phyloP scores from a whole-genome alignment of 768 basidiomycete species.

The Coprinellus micaceus region DNA sequence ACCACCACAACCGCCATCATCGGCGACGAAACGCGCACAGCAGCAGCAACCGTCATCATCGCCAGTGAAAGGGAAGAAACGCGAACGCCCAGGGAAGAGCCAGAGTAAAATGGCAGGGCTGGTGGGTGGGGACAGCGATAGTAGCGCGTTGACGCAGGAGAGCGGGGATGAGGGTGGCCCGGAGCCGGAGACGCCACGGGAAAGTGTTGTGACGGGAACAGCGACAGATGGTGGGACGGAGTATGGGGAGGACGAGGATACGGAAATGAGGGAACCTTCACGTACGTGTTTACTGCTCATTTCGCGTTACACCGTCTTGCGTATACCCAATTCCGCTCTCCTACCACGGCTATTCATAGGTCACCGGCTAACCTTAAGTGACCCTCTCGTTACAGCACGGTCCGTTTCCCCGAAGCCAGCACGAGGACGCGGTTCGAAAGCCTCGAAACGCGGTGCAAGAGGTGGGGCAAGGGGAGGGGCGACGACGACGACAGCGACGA shows the following conservation, averaged over 20 bases:
- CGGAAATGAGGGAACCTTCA: slow-evolving; percentile 56
- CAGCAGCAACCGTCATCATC: slow-evolving; percentile 18
- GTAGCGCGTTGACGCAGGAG: slow-evolving; percentile 79
- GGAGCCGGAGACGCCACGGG: slow-evolving; percentile 50
- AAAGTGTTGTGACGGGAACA: slow-evolving; percentile 67
- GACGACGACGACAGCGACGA: slow-evolving; percentile 30
- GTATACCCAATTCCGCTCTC: neutral
- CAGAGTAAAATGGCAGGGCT: slow-evolving; percentile 67
- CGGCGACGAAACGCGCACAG: slow-evolving; percentile 10
- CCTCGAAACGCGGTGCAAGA: slow-evolving; percentile 27
- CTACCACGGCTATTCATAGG: neutral
- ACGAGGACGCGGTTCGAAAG: slow-evolving; percentile 30
- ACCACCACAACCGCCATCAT: slow-evolving; percentile 21
- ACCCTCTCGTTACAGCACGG: slow-evolving; percentile 22
- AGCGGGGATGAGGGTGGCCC: slow-evolving; percentile 62
- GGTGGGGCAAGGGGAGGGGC: slow-evolving; percentile 24
- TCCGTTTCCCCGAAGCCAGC: slow-evolving; percentile 37
- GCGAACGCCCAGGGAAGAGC: slow-evolving; percentile 34
- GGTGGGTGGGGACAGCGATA: slow-evolving; percentile 81
- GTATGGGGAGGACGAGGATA: slow-evolving; percentile 63
- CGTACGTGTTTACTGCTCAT: slow-evolving; percentile 17
- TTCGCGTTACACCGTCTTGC: neutral
- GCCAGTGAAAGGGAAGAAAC: slow-evolving; percentile 30
- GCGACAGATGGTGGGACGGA: slow-evolving; percentile 71
- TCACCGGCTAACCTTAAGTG: neutral